A percentile compares a stretch with the other conserved stretches of the same genome.
phyloP scores from a whole-genome alignment of 2,329 filamentous ascomycete genomes.

The Aspergillus sp. region DNA sequence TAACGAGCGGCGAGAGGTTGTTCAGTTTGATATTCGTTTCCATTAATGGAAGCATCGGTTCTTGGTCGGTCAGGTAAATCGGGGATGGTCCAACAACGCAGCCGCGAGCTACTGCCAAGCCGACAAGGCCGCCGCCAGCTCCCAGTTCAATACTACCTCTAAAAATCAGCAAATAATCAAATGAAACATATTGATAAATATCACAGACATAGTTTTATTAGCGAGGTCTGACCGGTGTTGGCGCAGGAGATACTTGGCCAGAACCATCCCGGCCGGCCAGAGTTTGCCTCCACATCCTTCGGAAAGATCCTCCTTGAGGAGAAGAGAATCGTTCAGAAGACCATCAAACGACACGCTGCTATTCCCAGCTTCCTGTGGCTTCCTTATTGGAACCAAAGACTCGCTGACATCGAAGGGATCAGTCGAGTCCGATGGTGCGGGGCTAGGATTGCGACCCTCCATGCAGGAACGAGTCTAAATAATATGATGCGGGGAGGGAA shows the following conservation, averaged over 20 bases:
- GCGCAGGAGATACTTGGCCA: slow-evolving; percentile 78
- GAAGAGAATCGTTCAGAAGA: slow-evolving; percentile 61
- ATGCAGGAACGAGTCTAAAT: not conserved
- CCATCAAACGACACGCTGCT: slow-evolving; percentile 61
- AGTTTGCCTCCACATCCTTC: slow-evolving; percentile 88
- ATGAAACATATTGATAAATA: slow-evolving; percentile 2
- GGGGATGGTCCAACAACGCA: slow-evolving; percentile 46
- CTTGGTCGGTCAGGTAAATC: slow-evolving; percentile 81
- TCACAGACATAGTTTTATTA: slow-evolving; percentile 65
- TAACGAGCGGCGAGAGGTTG: slow-evolving; percentile 55
- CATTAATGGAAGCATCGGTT: slow-evolving; percentile 80
- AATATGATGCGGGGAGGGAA: not conserved
- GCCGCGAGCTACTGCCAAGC: slow-evolving; percentile 52
- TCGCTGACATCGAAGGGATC: slow-evolving; percentile 42
- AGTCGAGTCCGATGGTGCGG: slow-evolving; percentile 18
- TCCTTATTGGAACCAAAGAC: slow-evolving; percentile 50
- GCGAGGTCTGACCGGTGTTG: slow-evolving; percentile 59
- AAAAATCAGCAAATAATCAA: slow-evolving; percentile 6
- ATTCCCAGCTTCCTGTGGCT: slow-evolving; percentile 47
- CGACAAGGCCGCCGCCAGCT: slow-evolving; percentile 83
- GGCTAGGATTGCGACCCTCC: slow-evolving; percentile 1
- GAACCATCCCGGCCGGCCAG: slow-evolving; percentile 88
- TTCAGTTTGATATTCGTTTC: slow-evolving; percentile 81
- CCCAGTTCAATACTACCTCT: slow-evolving; percentile 72
- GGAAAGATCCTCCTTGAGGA: slow-evolving; percentile 75